phyloP scores from a whole-genome alignment of 129 eudicot genomes.

The Dittrichia graveolens region DNA sequence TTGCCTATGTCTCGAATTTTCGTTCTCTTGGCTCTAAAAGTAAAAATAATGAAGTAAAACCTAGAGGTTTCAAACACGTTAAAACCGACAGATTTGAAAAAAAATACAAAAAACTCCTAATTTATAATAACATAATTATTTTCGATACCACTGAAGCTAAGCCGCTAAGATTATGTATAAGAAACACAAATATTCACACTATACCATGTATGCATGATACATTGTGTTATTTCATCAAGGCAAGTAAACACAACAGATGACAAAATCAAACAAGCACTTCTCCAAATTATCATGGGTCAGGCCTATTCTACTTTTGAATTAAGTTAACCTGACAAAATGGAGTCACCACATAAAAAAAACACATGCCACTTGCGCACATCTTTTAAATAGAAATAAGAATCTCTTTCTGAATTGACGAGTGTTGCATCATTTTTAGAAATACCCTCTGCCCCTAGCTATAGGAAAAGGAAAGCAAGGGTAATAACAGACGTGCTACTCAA shows the following conservation, averaged over 20 bases:
- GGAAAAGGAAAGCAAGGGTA: constrained; percentile 5
- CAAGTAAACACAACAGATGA: neutral
- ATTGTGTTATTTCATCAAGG: constrained; percentile 7
- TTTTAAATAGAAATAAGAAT: neutral
- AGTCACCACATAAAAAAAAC: constrained; percentile 14
- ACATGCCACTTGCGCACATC: constrained; percentile 8
- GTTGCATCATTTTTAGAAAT: neutral
- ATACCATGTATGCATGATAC: neutral
- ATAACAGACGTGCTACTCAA: neutral
- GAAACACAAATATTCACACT: neutral
- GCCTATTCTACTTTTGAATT: constrained; percentile 10
- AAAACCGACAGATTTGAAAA: too few relatives aligned
- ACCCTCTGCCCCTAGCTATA: constrained; percentile 7
- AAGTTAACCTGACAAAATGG: constrained; percentile 4
- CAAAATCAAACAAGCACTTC: constrained; percentile 8
- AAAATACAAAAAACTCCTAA: neutral
- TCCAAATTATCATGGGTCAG: constrained; percentile 7
- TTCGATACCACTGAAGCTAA: neutral
- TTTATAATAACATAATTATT: neutral
- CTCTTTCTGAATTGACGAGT: neutral
- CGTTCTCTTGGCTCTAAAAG: neutral
- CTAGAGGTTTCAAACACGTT: neutral
- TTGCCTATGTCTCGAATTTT: neutral
- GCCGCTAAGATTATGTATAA: neutral
- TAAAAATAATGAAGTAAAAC: neutral